phyloP scores from a whole-genome alignment of 768 basidiomycete species.

The Suillus sp. region DNA sequence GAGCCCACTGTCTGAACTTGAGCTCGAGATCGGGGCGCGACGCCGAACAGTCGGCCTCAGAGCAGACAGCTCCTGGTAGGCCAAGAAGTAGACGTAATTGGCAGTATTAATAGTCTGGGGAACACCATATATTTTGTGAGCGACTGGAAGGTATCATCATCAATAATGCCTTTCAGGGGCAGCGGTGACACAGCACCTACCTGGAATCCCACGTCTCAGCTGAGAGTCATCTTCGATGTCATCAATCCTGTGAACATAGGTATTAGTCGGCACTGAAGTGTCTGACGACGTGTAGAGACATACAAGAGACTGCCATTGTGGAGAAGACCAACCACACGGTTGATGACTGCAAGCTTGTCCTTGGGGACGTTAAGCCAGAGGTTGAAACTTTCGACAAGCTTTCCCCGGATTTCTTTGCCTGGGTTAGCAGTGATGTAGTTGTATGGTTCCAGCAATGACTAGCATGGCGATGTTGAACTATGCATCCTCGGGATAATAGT shows the following conservation, averaged over 20 bases:
- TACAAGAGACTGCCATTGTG: slow-evolving; percentile 93
- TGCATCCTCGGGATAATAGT: not conserved
- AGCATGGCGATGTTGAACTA: not conserved
- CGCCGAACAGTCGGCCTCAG: not conserved
- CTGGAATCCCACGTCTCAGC: slow-evolving; percentile 82
- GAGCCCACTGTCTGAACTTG: slow-evolving; percentile 12
- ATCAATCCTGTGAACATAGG: slow-evolving; percentile 65
- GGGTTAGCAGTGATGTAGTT: slow-evolving; percentile 81
- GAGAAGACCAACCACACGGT: slow-evolving; percentile 83
- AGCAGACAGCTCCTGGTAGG: slow-evolving; percentile 68
- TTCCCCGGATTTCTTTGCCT: slow-evolving; percentile 88
- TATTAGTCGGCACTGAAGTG: slow-evolving; percentile 1
- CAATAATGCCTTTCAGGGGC: not conserved
- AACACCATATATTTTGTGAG: slow-evolving; percentile 95
- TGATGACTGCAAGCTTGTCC: slow-evolving; percentile 71
- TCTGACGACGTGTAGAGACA: slow-evolving; percentile 22
- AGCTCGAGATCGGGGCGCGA: not conserved
- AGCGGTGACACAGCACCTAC: slow-evolving; percentile 38
- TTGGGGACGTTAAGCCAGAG: slow-evolving; percentile 84
- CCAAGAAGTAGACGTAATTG: slow-evolving; percentile 96
- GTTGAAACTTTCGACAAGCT: slow-evolving; percentile 91
- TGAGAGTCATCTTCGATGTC: slow-evolving; percentile 96
- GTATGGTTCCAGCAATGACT: slow-evolving; percentile 82
- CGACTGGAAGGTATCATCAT: slow-evolving; percentile 48
- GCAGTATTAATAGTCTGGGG: slow-evolving; percentile 97